Evolutionary conservation across 73 alveolate genomes (phyloP).

Genomic region (Uronychia setigera): DNA sequence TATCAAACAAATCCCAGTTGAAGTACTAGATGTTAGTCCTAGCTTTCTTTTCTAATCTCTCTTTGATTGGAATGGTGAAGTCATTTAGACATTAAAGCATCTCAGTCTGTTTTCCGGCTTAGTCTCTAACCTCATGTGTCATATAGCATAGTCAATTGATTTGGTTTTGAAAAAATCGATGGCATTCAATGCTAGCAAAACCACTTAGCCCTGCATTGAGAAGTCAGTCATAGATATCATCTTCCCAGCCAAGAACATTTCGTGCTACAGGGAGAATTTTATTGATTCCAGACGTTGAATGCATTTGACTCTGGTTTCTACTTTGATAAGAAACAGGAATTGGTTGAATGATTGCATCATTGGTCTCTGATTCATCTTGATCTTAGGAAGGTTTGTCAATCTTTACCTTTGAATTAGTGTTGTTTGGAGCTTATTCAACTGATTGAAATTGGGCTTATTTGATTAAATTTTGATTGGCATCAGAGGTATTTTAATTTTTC

Average conservation of each 20-base stretch:
- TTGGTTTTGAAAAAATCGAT: not conserved
- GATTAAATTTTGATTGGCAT: not conserved
- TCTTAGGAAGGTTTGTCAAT: not conserved
- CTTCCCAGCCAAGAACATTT: not conserved
- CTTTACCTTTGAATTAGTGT: not conserved
- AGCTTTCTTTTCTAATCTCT: not conserved
- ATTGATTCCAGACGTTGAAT: not conserved
- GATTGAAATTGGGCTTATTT: not conserved
- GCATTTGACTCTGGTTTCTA: too few relatives aligned
- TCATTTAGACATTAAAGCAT: not conserved
- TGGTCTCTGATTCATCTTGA: not conserved
- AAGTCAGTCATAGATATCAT: not conserved
- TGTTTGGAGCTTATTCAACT: not conserved
- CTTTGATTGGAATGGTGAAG: not conserved
- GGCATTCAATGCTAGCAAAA: not conserved
- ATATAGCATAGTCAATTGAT: not conserved
- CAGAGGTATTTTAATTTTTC: too few relatives aligned
- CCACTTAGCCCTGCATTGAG: not conserved
- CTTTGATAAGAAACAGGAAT: not conserved
- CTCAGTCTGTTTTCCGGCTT: not conserved
- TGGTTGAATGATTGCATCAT: not conserved
- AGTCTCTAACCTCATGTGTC: not conserved
- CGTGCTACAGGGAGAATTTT: not conserved
- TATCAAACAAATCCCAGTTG: not conserved
- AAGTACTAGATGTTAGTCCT: not conserved